Percentiles rank a stretch among this genome's conserved stretches.
phyloP scores from a whole-genome alignment of 768 basidiomycete species.

The Inosperma sp. region DNA sequence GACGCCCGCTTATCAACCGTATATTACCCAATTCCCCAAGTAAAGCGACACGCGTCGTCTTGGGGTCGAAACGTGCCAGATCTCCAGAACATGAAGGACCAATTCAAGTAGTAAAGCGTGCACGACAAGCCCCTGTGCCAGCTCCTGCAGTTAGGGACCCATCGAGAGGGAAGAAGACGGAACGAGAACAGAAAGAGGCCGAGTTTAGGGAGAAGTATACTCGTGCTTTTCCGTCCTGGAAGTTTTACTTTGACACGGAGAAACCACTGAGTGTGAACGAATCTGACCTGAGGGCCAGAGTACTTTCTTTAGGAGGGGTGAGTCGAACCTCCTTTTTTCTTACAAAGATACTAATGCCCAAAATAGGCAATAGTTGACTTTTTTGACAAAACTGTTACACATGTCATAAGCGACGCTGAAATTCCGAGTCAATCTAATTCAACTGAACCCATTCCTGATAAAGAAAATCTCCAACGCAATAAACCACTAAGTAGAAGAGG shows the following conservation, averaged over 20 bases:
- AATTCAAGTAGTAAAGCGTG: conserved; percentile 17
- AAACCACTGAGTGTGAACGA: conserved; percentile 37
- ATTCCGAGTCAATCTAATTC: conserved; percentile 19
- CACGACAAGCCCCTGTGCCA: conserved; percentile 29
- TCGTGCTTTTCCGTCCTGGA: conserved; percentile 77
- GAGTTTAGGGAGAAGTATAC: conserved; percentile 84
- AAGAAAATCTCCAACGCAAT: conserved; percentile 56
- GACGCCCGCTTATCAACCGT: conserved; percentile 21
- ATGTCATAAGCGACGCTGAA: conserved; percentile 71
- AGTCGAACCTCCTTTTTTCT: conserved; percentile 29
- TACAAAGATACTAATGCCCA: conserved; percentile 5
- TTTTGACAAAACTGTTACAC: conserved; percentile 82
- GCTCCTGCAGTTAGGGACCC: conserved; percentile 29
- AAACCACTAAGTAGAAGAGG: conserved; percentile 22
- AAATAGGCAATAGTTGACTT: conserved; percentile 78
- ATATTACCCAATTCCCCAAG: conserved; percentile 19
- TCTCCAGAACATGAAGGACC: conserved; percentile 25
- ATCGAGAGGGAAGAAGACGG: conserved; percentile 40
- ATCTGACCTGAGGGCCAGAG: conserved; percentile 44
- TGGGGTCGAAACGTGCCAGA: conserved; percentile 27
- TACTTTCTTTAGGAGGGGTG: conserved; percentile 74
- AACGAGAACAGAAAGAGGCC: conserved; percentile 51
- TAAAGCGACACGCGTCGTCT: conserved; percentile 16
- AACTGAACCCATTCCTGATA: conserved; percentile 39
- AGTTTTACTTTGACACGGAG: conserved; percentile 77